Base-by-base conservation (phyloP, 2,329 filamentous ascomycete genomes). In the Colletotrichum euphorbiae region DNA sequence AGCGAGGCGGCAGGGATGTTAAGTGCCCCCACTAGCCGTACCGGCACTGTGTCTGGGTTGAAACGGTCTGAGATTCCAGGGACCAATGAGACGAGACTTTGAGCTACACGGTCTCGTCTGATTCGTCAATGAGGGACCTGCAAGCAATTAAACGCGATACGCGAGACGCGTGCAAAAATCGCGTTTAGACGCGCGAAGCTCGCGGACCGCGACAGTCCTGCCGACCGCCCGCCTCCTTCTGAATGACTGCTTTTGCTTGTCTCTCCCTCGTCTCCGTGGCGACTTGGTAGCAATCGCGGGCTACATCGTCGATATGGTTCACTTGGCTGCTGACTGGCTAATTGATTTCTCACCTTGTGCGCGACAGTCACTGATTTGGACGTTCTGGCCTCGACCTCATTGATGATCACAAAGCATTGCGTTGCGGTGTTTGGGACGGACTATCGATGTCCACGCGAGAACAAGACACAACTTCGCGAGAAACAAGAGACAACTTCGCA, bases 121-220 rank as follows among this genome's bases (percentile, higher is more conserved):
- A 59, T 68, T 68, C 28, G 65, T 13, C 65, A 68, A 68, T 59
- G 31, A n/a, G 24, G 21, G 2, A 5, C 15, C 46, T 68, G 60
- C 61, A 64, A 6, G 31, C 21, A 65, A 68, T 68, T 64, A 55
- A 65, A 68, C 54, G 40, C 57, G 38, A 55, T 38, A 48, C 65
- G 59, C 57, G 38, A 55, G 45, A 48, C 65, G 59, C 61, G 48
- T 50, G n/a, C n/a, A 3, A 33, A 15, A 24, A 36, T 42, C 65
- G 65, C 61, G 65, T 21, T 31, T 38, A 17, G 31, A 65, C 65
- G 65, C 65, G 65, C 56, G 54, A 36, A 38, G 40, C 38, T 58
- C 65, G 65, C 65, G 65, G 56, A 40, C 57, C 65, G 65, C 65
- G 65, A 48, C 61, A 46, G 21, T 40, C 38, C 28, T 52, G 51